These are phyloP conservation scores for Trichosporon sp. DNA, from an alignment of 1,284 basidiomycete species.

Conservation along the genomic window DNA sequence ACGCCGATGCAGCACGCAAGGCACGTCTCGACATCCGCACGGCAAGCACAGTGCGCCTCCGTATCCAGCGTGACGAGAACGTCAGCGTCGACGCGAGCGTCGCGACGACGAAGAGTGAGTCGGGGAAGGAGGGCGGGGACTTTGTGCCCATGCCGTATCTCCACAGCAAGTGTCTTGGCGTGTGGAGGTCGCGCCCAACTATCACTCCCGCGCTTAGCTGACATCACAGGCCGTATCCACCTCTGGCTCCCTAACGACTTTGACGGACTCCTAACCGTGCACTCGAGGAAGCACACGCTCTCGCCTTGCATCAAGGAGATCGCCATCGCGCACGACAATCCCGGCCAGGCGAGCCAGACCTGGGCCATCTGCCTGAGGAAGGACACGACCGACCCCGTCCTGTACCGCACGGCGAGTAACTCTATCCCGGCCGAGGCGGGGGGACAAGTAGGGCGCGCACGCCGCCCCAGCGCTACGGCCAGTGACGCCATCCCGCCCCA, in stretches of 20 bases:
- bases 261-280: constrained; percentile 1
- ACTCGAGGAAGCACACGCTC: neutral
- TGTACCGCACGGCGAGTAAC: neutral
- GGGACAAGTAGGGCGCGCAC: neutral
- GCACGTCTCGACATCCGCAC: constrained; percentile 9
- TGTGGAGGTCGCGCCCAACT: neutral
- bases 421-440: neutral
- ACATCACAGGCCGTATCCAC: neutral
- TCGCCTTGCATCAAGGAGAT: neutral
- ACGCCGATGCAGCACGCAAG: neutral
- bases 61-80: neutral
- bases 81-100: constrained; percentile 6
- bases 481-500: neutral
- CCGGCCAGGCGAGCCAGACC: neutral
- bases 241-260: constrained; percentile 17
- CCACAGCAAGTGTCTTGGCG: neutral
- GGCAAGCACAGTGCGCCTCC: neutral
- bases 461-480: neutral
- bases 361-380: neutral
- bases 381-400: neutral
- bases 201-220: no score
- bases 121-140: neutral
- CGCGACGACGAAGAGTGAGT: constrained; percentile 14
- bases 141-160: neutral
- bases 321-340: neutral